A percentile compares a stretch with the other conserved stretches of the same genome.
These are phyloP conservation scores for Pochonia chlamydosporia DNA, from an alignment of 2,329 filamentous ascomycete genomes.

Conservation along the genomic window DNA sequence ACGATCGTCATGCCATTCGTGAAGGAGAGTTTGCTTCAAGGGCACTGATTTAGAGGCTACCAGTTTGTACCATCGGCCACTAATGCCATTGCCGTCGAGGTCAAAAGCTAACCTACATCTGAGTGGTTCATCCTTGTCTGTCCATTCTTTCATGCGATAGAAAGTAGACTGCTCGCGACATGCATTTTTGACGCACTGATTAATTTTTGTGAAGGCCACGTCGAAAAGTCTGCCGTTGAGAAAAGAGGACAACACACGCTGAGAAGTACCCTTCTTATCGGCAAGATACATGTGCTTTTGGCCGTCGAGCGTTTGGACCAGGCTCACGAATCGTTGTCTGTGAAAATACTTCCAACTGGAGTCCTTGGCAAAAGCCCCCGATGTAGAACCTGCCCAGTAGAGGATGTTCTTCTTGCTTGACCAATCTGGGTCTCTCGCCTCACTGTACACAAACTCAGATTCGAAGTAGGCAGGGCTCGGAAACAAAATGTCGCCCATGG, in stretches of 20 bases:
- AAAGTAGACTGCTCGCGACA: constrained; percentile 28
- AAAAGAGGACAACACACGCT: neutral
- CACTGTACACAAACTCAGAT: constrained; percentile 34
- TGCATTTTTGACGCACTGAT: constrained; percentile 34
- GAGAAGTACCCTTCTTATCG: neutral
- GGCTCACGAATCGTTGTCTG: constrained; percentile 38
- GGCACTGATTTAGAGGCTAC: constrained; percentile 40
- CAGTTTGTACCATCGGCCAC: constrained; percentile 46
- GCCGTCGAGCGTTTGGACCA: constrained; percentile 26
- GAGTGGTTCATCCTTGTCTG: constrained; percentile 28
- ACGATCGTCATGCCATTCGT: constrained; percentile 54
- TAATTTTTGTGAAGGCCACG: constrained; percentile 37
- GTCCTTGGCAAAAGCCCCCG: constrained; percentile 36
- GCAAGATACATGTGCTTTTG: constrained; percentile 12
- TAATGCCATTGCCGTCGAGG: constrained; percentile 50
- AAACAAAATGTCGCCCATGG: constrained; percentile 46
- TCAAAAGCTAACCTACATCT: constrained; percentile 40
- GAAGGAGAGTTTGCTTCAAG: constrained; percentile 46
- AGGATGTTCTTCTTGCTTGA: constrained; percentile 41
- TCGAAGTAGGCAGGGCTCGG: constrained; percentile 46
- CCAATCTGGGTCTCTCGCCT: constrained; percentile 38
- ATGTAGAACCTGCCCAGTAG: constrained; percentile 54
- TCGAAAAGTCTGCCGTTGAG: constrained; percentile 32
- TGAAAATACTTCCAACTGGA: constrained; percentile 37
- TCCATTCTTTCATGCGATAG: constrained; percentile 25